phyloP scores from a whole-genome alignment of 1,139 yeast species.

The Sugiyamaella neomexicana region DNA sequence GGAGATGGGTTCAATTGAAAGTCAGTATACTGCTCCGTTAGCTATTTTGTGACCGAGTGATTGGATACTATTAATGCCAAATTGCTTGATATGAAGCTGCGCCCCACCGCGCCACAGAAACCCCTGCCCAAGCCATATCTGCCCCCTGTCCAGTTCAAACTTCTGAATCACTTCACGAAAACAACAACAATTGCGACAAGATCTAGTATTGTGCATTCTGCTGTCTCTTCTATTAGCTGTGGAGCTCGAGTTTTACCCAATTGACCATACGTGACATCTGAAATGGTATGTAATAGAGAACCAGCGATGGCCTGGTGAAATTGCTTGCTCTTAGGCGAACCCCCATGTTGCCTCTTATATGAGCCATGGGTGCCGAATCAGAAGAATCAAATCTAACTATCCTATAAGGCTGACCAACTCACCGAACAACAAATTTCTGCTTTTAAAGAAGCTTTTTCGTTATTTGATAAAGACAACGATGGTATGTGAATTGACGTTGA shows the following conservation, averaged over 20 bases:
- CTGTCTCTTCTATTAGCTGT: no score
- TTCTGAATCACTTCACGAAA: background rate
- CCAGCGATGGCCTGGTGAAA: no score
- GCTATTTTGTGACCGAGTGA: no score
- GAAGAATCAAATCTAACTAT: background rate
- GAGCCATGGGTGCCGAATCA: no score
- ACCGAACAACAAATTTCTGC: constrained; percentile 96
- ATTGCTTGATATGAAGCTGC: no score
- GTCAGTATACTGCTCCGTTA: background rate
- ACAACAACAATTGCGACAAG: constrained; percentile 1
- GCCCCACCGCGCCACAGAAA: constrained; percentile 5
- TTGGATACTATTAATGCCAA: no score
- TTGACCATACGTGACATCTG: background rate
- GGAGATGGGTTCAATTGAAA: no score
- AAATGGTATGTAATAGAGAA: background rate
- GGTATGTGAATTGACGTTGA: constrained; percentile 50
- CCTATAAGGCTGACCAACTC: constrained; percentile 69
- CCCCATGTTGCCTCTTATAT: no score
- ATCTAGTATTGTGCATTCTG: background rate
- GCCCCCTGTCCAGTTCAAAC: constrained; percentile 2
- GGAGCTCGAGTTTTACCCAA: background rate
- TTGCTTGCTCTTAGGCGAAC: background rate
- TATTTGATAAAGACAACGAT: constrained; percentile 94
- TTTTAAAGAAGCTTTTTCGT: constrained; percentile 95
- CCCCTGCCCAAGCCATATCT: constrained; percentile 1